Base-by-base conservation (phyloP, 176 grass and related monocot genomes). In the Aechmea fasciata region DNA sequence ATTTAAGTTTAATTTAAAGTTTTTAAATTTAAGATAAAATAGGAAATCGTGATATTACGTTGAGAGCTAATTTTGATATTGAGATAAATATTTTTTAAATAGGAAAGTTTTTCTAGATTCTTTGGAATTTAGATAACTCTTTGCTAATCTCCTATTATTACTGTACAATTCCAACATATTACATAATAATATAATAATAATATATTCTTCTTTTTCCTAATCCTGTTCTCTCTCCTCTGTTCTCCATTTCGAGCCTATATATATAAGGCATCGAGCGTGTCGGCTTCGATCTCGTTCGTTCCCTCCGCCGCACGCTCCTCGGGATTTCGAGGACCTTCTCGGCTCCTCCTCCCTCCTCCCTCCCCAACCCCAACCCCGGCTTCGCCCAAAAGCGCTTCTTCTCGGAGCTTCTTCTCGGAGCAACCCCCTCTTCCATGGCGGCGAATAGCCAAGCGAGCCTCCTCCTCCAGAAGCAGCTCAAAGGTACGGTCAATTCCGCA, bases 401-500 rank as follows among this genome's bases (percentile, higher is more conserved):
- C 22, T 54, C 12, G 48, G 24, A 33, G 18, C 54, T 22, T 47
- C 57, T 2, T 33, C 19, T 65, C 23, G 49, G 57, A 15, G 19
- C 15, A 0, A 0, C 70, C 13, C 3, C 33, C 33, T n/a, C 25
- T 55, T 6, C 47, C 28, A 76, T 76, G 74, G 64, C 64, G 19
- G 28, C 74, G 50, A 12, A 51, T 22, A 79, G 77, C 68, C 77
- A 79, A 65, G 77, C 77, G 63, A 79, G 77, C 23, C 68, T 79
- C 47, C 77, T 79, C 47, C 77, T 79, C 47, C 54, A 65, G 1
- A 79, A 70, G 57, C 77, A 79, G 55, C 77, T 79, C 77, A 79
- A 52, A 79, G 77, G 77, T 71, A 65, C 11, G 22, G 18, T 9
- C 33, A 48, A 70, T 70, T 51, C 68, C 24, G 10, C 12, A 29